A percentile compares a stretch with the other conserved stretches of the same genome.
Conservation (phyloP, 257 asterid species). For the Solanum paucissectum region DNA sequence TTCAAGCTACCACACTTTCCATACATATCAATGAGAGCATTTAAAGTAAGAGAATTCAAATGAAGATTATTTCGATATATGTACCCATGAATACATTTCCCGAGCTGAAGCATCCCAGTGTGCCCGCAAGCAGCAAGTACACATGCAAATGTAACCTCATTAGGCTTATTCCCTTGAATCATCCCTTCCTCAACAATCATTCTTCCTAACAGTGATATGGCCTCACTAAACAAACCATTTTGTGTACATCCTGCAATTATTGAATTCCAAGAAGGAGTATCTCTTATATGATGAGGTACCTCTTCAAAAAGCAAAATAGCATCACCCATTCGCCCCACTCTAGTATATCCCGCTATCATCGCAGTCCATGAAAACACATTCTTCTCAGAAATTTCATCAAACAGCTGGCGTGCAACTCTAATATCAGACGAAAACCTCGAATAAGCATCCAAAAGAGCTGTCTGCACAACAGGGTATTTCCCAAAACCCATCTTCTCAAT, state of each 20-base stretch:
- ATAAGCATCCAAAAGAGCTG: conserved; percentile 54
- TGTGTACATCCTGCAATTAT: conserved; percentile 64
- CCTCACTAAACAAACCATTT: conserved; percentile 67
- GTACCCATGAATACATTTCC: conserved; percentile 64
- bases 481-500: conserved; percentile 45
- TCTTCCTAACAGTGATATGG: conserved; percentile 47
- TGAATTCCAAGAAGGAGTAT: conserved; percentile 73
- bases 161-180: conserved; percentile 33
- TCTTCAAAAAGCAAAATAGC: conserved; percentile 55
- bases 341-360: conserved; percentile 61
- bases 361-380: conserved; percentile 75
- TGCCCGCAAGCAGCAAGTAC: conserved; percentile 62
- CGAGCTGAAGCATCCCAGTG: conserved; percentile 56
- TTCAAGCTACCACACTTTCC: conserved; percentile 72
- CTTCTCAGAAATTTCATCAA: conserved; percentile 59
- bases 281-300: conserved; percentile 46
- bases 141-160: conserved; percentile 57
- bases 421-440: conserved; percentile 37
- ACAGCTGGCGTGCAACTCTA: conserved; percentile 42
- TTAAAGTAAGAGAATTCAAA: conserved; percentile 27
- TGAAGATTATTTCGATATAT: conserved; percentile 25
- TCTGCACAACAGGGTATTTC: conserved; percentile 46
- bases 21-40: conserved; percentile 71
- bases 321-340: conserved; percentile 46
- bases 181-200: conserved; percentile 40